Evolutionary conservation across 192 early-diverging fungal species (phyloP), one percentile per base, ranked within the genome.

Genomic region (Podila epicladia): DNA sequence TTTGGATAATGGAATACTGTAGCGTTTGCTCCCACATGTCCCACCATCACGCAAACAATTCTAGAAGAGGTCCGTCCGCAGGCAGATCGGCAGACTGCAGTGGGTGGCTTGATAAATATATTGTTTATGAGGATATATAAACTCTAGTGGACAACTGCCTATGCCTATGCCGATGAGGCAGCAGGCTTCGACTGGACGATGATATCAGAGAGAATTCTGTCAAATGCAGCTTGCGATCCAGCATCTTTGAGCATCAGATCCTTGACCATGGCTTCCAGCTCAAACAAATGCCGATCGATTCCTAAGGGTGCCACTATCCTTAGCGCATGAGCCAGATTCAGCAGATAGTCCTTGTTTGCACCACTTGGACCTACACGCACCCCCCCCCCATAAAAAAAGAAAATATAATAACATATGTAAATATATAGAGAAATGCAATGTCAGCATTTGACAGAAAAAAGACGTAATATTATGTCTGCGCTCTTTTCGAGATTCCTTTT

Each of bases 261-360:
- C 57, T 82, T 80, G 13, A 94, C 89, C 55, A 76, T 62, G 5
- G 41, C 32, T 53, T 93, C 93, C 1, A 94, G 82, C 33, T 83
- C 85, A 35, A 75, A 85, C 17, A 94, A 53, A 45, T 94, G 92
- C 20, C 83, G 77, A 41, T 94, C 93, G 3, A 83, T 60, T 9
- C 84, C 87, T 17, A 73, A 72, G 1, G 88, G 87, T 0, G 77
- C 75, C 12, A 88, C 87, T 55, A 73, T 62, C 20, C 91, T 83
- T 61, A 94, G 41, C 2, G 91, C 87, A 4, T 86, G 69, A 45
- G 92, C 92, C 11, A 94, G 73, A 26, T 91, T 90, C 37, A 91
- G 79, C 59, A 93, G 63, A 63, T 94, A 94, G 31, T 94, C 93
- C 35, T 82, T 85, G 63, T 93, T 94, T 33, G 87, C 85, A 2